Evolutionary conservation across 805 yeast genomes (phyloP), one percentile per base, ranked within the genome.

Genomic region (Teunomyces stri): DNA sequence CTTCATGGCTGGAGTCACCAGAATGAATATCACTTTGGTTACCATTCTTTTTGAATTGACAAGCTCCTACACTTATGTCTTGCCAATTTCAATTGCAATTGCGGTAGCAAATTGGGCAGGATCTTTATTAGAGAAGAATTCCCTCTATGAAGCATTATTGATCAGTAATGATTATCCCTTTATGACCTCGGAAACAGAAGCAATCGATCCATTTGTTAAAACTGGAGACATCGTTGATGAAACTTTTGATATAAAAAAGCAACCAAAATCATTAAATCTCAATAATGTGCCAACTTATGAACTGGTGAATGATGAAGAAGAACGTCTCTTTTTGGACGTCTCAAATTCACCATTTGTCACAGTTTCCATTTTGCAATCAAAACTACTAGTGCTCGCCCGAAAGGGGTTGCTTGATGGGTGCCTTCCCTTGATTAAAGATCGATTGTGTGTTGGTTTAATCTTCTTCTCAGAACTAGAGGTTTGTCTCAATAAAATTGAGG

Each of bases 71-170:
- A 78, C 79, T 21, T 79, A 79, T 55, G 84, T 80, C 9, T 57
- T 80, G 18, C 85, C 85, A 0, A 77, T 80, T 44, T 72, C 84
- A 1, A 73, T 80, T 6, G 70, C 82, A 2, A 78, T 80, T 42
- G 74, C 82, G 6, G 78, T 76, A n/a, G 74, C 83, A 2, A 79
- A 79, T 54, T 77, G 83, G 81, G 68, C 76, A 7, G 84, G 83
- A 3, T 69, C 72, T 39, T 64, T 77, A 4, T 62, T 80, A 29
- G 84, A 80, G 51, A 78, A 75, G 15, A 61, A 65, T 48, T 77
- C 83, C 3, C 55, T 81, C 3, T 80, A 80, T 51, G 84, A 78
- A 51, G 61, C 72, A 12, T 53, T 78, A 31, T 70, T 80, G 36
- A 61, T 65, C 38, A 65, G 66, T 44, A 79, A 78, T 54, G 75